phyloP scores from a whole-genome alignment of 352 stramenopile genomes.

The Phytophthora pinifolia region DNA sequence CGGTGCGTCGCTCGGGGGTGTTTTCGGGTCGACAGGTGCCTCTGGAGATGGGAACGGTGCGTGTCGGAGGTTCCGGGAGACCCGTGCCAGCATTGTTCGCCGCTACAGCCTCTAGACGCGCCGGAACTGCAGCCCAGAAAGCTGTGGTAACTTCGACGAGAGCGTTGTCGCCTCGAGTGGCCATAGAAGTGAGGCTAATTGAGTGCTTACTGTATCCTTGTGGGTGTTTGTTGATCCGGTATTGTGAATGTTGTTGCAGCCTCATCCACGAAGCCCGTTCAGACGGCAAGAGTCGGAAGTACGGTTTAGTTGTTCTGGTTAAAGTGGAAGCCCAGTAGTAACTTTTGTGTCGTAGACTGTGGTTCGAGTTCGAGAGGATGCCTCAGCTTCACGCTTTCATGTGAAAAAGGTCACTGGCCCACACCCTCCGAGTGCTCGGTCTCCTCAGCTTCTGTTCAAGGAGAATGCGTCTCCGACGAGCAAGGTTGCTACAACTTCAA shows the following conservation, averaged over 20 bases:
- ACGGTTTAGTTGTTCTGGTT: neutral
- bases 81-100: slow-evolving; percentile 33
- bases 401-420: slow-evolving; percentile 15
- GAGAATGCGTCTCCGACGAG: neutral
- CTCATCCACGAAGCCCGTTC: slow-evolving; percentile 46
- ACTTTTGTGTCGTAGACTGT: slow-evolving; percentile 8
- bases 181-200: slow-evolving; percentile 26
- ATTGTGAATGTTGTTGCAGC: slow-evolving; percentile 10
- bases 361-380: slow-evolving; percentile 1
- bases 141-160: neutral
- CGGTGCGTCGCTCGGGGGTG: slow-evolving; percentile 7
- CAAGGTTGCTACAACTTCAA: neutral
- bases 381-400: slow-evolving; percentile 8
- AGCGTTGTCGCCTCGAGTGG: slow-evolving; percentile 22
- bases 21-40: slow-evolving; percentile 40
- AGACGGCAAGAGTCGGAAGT: slow-evolving; percentile 42
- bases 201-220: neutral
- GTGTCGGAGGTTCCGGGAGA: slow-evolving; percentile 48
- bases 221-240: neutral
- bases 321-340: neutral
- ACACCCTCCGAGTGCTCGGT: slow-evolving; percentile 15
- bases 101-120: slow-evolving; percentile 3
- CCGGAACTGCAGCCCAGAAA: slow-evolving; percentile 6
- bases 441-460: slow-evolving; percentile 10
- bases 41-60: slow-evolving; percentile 49